Conservation (phyloP, 345 rosid species). For the Brassica juncea region DNA sequence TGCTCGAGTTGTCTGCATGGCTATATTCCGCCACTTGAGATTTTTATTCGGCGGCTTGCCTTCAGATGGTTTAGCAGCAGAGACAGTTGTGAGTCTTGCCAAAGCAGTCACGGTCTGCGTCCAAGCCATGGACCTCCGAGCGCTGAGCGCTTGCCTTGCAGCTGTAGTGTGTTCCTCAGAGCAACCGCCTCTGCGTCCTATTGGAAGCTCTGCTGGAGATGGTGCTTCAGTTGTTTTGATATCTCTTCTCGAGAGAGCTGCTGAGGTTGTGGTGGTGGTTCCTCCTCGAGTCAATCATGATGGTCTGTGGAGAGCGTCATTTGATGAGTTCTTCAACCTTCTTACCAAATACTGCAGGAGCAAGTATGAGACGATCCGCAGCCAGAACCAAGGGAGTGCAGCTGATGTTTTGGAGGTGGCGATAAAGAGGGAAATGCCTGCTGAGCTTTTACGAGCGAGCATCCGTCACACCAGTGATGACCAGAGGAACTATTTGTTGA, state of each 20-base stretch:
- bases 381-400: constrained; percentile 2
- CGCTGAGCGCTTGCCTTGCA: not conserved
- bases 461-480: not conserved
- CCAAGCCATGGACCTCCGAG: not conserved
- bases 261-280: not conserved
- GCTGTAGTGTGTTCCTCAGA: not conserved
- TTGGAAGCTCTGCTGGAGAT: not conserved
- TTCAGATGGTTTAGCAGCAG: not conserved
- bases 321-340: not conserved
- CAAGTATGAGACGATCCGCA: not conserved
- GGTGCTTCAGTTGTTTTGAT: not conserved
- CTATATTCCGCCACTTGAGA: not conserved
- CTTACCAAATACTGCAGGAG: not conserved
- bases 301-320: not conserved
- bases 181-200: not conserved
- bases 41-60: not conserved
- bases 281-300: not conserved
- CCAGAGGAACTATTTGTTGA: not conserved
- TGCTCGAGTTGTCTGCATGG: constrained; percentile 1
- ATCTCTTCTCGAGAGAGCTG: not conserved
- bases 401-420: not conserved
- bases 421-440: constrained; percentile 1
- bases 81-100: not conserved
- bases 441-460: not conserved
- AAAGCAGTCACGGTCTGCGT: not conserved